These are phyloP conservation scores for Fusarium buharicum DNA, from an alignment of 2,329 filamentous ascomycete species.

Conservation along the genomic window DNA sequence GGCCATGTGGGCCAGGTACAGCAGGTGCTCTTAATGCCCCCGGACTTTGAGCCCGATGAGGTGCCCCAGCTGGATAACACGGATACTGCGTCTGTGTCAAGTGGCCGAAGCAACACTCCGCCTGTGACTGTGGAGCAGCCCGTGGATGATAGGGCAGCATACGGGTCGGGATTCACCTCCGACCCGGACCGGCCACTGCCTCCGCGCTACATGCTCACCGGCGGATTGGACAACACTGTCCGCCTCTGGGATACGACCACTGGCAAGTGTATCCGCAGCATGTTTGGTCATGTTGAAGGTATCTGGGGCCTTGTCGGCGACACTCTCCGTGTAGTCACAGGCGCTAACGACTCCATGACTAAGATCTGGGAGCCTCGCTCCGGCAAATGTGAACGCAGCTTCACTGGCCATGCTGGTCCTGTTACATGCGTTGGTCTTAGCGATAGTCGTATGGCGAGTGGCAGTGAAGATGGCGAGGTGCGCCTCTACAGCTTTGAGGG, in stretches of 20 bases:
- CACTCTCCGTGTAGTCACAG: slow-evolving; percentile 86
- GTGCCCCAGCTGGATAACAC: slow-evolving; percentile 58
- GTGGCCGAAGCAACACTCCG: slow-evolving; percentile 58
- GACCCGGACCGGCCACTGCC: slow-evolving; percentile 75
- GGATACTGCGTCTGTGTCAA: slow-evolving; percentile 64
- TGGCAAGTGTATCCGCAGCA: slow-evolving; percentile 85
- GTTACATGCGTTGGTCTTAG: slow-evolving; percentile 94
- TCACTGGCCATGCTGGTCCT: slow-evolving; percentile 88
- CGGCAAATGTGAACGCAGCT: slow-evolving; percentile 90
- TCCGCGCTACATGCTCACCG: slow-evolving; percentile 91
- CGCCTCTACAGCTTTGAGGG: slow-evolving; percentile 81
- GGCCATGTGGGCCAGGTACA: slow-evolving; percentile 97
- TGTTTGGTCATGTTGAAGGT: slow-evolving; percentile 96
- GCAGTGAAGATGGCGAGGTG: slow-evolving; percentile 93
- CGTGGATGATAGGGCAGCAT: slow-evolving; percentile 62
- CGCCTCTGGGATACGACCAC: slow-evolving; percentile 90
- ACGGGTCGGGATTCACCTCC: slow-evolving; percentile 70
- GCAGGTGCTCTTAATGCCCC: slow-evolving; percentile 84
- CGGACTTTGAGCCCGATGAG: slow-evolving; percentile 90
- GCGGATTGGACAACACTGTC: slow-evolving; percentile 89
- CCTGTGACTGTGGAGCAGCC: slow-evolving; percentile 45
- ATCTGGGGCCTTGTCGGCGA: slow-evolving; percentile 94
- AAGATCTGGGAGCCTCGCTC: slow-evolving; percentile 93
- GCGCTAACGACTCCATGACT: slow-evolving; percentile 92
- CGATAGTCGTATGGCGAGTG: slow-evolving; percentile 88